phyloP scores from a whole-genome alignment of 2,329 filamentous ascomycete genomes.

The Onygena corvina region DNA sequence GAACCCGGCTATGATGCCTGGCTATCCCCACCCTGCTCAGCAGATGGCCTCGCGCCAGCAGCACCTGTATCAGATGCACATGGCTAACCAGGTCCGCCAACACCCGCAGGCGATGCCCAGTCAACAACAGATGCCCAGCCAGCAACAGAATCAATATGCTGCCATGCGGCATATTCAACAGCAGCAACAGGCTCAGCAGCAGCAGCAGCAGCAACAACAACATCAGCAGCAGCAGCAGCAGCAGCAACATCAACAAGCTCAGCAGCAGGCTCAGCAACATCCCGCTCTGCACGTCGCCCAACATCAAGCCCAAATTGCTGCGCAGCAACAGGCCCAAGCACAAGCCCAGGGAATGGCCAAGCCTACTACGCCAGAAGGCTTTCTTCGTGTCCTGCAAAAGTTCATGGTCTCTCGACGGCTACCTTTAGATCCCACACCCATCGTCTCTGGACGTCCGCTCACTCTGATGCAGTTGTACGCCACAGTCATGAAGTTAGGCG shows the following conservation, averaged over 20 bases:
- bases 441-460: constrained; percentile 60
- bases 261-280: constrained; percentile 42
- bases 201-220: constrained; percentile 34
- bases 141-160: constrained; percentile 21
- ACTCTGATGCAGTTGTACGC: constrained; percentile 68
- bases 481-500: constrained; percentile 61
- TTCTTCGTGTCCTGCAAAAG: constrained; percentile 62
- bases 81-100: constrained; percentile 64
- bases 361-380: constrained; percentile 47
- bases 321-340: constrained; percentile 38
- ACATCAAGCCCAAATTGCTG: constrained; percentile 19
- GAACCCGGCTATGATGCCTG: constrained; percentile 34
- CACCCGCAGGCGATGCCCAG: constrained; percentile 24
- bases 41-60: constrained; percentile 63
- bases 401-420: constrained; percentile 66
- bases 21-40: constrained; percentile 38
- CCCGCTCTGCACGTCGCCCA: constrained; percentile 7
- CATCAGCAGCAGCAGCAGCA: constrained; percentile 64
- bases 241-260: constrained; percentile 71
- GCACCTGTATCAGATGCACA: constrained; percentile 65
- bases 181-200: neutral
- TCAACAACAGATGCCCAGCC: constrained; percentile 17
- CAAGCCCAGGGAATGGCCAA: constrained; percentile 35
- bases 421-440: constrained; percentile 61
- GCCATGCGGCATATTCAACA: too few species aligned